Evolutionary conservation across 805 yeast species (phyloP), one percentile per base, ranked within the genome.

Genomic region (Wickerhamomyces subpelliculosus): DNA sequence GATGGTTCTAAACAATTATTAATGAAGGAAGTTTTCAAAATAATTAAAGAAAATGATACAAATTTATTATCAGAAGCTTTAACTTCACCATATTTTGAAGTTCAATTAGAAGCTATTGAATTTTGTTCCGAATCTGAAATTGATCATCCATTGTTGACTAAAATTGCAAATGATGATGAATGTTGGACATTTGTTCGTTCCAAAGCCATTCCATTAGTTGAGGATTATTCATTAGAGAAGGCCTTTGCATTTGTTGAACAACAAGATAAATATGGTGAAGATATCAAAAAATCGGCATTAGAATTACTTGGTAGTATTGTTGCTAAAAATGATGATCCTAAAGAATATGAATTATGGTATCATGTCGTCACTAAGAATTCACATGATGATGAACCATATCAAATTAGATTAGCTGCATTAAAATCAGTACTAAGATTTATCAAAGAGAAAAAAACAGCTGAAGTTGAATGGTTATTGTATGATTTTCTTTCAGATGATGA

Each of bases 401-500:
- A 69, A 10, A 52, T 67, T 18, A 62, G 84, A 35, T 36, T 55
- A n/a, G 57, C 79, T 0, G 67, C 78, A 0, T 52, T 72, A 27
- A 54, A 51, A 3, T 70, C 83, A 0, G 46, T 73, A 5, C 43
- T 57, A 20, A 61, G 66, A 18, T 49, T 40, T 37, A 52, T 51
- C 41, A 30, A 24, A 3, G 27, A 37, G 11, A 35, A 46, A 14
- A 16, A 32, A 9, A 28, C 38, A 4, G 43, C 49, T 0, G 22
- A 38, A 12, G 61, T 60, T 18, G 46, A 43, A 7, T 45, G 55
- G 35, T 40, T 60, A 5, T 49, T 69, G 1, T 65, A 64, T 41
- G 52, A 58, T 12, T 67, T 62, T 43, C 52, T 80, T 19, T 60
- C 60, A 37, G 95, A 86, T 56, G 95, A 85, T 49, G 90, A 82